These are phyloP conservation scores for Botrytis byssoidea DNA, from an alignment of 2,329 filamentous ascomycete genomes.

Conservation along the genomic window DNA sequence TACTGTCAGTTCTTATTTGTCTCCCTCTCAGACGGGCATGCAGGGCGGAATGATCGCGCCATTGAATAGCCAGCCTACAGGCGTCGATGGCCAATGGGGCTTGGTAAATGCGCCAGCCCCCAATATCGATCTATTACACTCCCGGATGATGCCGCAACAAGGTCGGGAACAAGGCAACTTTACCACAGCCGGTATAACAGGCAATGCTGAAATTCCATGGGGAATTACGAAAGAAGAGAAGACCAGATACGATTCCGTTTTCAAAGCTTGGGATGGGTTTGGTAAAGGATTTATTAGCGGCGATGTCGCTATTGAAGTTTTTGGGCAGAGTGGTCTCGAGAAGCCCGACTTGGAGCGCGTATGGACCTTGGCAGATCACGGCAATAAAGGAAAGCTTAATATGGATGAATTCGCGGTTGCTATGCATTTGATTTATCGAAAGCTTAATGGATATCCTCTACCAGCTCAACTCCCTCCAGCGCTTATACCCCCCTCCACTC, in stretches of 20 bases:
- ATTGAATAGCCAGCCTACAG: constrained; percentile 91
- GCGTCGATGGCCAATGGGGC: constrained; percentile 94
- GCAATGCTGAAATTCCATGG: constrained; percentile 96
- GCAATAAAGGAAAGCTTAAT: constrained; percentile 91
- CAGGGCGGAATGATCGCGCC: constrained; percentile 48
- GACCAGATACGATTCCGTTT: constrained; percentile 90
- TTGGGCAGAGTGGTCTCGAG: constrained; percentile 91
- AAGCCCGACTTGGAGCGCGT: constrained; percentile 87
- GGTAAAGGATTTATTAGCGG: constrained; percentile 90
- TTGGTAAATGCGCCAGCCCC: constrained; percentile 92
- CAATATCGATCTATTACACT: constrained; percentile 88
- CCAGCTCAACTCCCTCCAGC: constrained; percentile 86
- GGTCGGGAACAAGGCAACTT: constrained; percentile 82
- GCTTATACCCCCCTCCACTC: constrained; percentile 88
- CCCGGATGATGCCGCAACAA: constrained; percentile 95
- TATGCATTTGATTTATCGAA: constrained; percentile 98
- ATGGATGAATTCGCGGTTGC: constrained; percentile 97
- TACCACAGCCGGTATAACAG: constrained; percentile 81
- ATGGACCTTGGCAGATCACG: constrained; percentile 91
- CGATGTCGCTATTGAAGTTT: constrained; percentile 92
- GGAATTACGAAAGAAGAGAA: constrained; percentile 99
- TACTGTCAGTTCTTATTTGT: constrained; percentile 60
- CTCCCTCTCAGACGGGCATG: constrained; percentile 66
- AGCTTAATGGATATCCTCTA: constrained; percentile 91
- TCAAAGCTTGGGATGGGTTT: constrained; percentile 95